Conservation (phyloP, 192 early-diverging fungal species). For the Spizellomyces sp. region DNA sequence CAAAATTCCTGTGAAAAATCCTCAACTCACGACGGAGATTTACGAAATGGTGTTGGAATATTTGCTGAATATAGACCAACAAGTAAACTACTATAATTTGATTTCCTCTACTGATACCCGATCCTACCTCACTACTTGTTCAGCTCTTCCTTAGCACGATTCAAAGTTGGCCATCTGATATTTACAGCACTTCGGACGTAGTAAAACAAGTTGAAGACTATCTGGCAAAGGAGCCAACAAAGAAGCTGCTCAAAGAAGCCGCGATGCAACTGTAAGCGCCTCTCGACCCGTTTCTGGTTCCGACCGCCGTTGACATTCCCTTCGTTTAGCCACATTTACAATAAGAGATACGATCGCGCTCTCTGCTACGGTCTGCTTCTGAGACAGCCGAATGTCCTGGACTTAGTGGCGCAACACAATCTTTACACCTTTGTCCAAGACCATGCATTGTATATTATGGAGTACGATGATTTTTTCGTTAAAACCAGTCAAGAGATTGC, state of each 20-base stretch:
- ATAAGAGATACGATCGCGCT: conserved; percentile 75
- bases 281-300: too few relatives aligned
- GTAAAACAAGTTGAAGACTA: conserved; percentile 75
- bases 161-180: conserved; percentile 72
- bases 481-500: conserved; percentile 1
- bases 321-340: conserved; percentile 49
- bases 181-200: conserved; percentile 78
- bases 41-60: conserved; percentile 88
- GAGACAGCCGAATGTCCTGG: conserved; percentile 70
- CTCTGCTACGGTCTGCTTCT: conserved; percentile 81
- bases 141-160: conserved; percentile 67
- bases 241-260: conserved; percentile 67
- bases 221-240: conserved; percentile 58
- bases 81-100: too few relatives aligned
- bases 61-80: conserved; percentile 62
- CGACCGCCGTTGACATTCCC: too few relatives aligned
- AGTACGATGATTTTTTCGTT: conserved; percentile 68
- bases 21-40: conserved; percentile 73
- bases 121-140: conserved; percentile 15
- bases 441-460: conserved; percentile 79
- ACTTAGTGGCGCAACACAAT: conserved; percentile 73
- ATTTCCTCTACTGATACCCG: too few relatives aligned
- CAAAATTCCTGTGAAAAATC: conserved; percentile 73
- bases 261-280: conserved; percentile 50
- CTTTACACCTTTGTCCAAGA: conserved; percentile 79